Evolutionary conservation across 306 rosid species (phyloP).

Genomic region (Acacia acuminata): DNA sequence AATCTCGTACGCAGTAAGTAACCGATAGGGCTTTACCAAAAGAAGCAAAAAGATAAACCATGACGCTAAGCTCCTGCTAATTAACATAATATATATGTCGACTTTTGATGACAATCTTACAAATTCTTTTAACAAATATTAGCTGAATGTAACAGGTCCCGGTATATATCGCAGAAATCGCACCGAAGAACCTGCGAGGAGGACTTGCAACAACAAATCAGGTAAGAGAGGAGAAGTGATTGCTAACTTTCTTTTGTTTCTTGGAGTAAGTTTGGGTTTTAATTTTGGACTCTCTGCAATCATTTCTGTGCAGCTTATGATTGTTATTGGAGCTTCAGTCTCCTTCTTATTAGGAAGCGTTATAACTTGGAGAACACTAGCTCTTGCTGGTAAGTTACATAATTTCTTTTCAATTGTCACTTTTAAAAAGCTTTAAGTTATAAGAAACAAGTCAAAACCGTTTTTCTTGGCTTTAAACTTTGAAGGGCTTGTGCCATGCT

Average conservation of each 20-base stretch:
- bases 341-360: slow-evolving; percentile 64
- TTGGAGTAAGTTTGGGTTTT: neutral
- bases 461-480: slow-evolving; percentile 28
- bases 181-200: slow-evolving; percentile 71
- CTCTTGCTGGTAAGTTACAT: slow-evolving; percentile 50
- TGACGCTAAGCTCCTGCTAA: neutral
- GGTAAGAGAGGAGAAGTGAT: slow-evolving; percentile 37
- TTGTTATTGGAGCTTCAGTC: slow-evolving; percentile 67
- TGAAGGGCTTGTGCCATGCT: slow-evolving; percentile 72
- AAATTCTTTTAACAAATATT: slow-evolving; percentile 12
- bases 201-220: slow-evolving; percentile 72
- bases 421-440: neutral
- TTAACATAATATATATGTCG: neutral
- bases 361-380: slow-evolving; percentile 61
- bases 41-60: neutral
- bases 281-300: slow-evolving; percentile 17
- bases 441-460: neutral
- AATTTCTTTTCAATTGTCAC: slow-evolving; percentile 8
- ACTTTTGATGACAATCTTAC: slow-evolving; percentile 13
- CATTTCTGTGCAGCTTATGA: slow-evolving; percentile 58
- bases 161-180: slow-evolving; percentile 69
- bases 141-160: slow-evolving; percentile 57
- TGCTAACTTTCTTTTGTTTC: neutral
- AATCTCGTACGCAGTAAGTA: slow-evolving; percentile 70
- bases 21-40: neutral